These are phyloP conservation scores for Verticillium albo-atrum DNA, from an alignment of 2,329 filamentous ascomycete genomes.

Conservation along the genomic window DNA sequence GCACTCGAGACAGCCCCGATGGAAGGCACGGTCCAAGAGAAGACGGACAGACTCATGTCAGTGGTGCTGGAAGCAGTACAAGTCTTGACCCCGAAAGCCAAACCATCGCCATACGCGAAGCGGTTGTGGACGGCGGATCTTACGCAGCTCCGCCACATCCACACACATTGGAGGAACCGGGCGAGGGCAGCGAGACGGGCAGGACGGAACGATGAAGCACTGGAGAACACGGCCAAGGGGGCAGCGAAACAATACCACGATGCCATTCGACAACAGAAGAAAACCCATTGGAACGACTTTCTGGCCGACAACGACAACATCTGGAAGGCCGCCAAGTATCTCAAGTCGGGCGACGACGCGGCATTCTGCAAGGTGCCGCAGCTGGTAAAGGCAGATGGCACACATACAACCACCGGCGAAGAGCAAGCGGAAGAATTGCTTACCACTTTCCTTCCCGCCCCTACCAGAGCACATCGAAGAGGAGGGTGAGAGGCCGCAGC, in stretches of 20 bases:
- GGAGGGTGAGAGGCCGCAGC: constrained; percentile 13
- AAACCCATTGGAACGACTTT: constrained; percentile 19
- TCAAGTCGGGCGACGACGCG: constrained; percentile 14
- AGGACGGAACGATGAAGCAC: not conserved
- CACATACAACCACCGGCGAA: constrained; percentile 4
- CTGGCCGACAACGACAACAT: constrained; percentile 20
- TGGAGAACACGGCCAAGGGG: constrained; percentile 13
- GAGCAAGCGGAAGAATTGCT: constrained; percentile 16
- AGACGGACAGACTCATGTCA: constrained; percentile 1
- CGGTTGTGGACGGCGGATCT: constrained; percentile 23
- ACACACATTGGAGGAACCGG: constrained; percentile 19
- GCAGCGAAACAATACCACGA: constrained; percentile 19
- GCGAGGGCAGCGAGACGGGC: constrained; percentile 12
- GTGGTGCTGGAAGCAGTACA: not conserved
- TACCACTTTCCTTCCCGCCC: constrained; percentile 13
- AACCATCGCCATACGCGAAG: constrained; percentile 20
- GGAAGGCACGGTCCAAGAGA: constrained; percentile 14
- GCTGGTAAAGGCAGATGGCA: constrained; percentile 12
- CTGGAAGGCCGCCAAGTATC: constrained; percentile 22
- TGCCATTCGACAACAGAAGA: constrained; percentile 18
- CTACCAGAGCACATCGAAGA: constrained; percentile 13
- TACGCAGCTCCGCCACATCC: constrained; percentile 18
- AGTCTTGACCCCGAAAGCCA: constrained; percentile 14
- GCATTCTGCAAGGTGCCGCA: constrained; percentile 18
- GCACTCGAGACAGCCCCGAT: not conserved